Conservation (phyloP, 1,284 basidiomycete genomes). For the Agroathelia rolfsii region DNA sequence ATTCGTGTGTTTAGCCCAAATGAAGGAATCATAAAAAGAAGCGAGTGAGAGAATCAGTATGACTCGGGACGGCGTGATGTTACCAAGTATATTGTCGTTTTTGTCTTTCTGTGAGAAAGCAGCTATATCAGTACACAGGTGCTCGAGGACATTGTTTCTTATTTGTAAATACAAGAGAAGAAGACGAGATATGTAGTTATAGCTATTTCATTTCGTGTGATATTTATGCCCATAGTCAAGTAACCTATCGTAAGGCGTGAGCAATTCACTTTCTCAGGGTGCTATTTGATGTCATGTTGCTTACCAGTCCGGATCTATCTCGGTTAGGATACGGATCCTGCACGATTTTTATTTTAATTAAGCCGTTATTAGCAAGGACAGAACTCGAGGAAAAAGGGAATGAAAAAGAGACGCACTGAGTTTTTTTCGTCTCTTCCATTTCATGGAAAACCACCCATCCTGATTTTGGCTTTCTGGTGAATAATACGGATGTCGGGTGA, state of each 20-base stretch:
- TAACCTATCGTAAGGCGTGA: constrained; percentile 23
- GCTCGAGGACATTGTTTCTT: no score
- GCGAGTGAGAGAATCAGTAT: no score
- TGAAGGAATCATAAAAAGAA: no score
- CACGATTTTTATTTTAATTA: constrained; percentile 7
- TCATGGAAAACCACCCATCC: constrained; percentile 96
- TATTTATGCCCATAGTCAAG: constrained; percentile 42
- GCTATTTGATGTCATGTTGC: constrained; percentile 4
- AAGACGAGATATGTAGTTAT: no score
- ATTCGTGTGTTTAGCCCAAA: no score
- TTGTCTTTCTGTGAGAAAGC: no score
- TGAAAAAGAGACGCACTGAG: constrained; percentile 55
- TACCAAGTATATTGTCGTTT: no score
- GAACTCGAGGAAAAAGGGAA: no score
- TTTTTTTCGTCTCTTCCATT: constrained; percentile 91
- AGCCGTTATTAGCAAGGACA: constrained; percentile 1
- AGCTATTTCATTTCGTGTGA: no score
- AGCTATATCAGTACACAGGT: no score
- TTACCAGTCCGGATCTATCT: constrained; percentile 54
- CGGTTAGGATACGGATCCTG: constrained; percentile 46
- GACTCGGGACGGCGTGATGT: no score
- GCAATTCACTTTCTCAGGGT: constrained; percentile 5
- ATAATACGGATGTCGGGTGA: constrained; percentile 91
- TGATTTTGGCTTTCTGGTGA: constrained; percentile 81
- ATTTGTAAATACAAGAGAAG: no score